Percentiles rank a stretch among this genome's conserved stretches.
Conservation (phyloP, 1,284 basidiomycete genomes). For the Trichosporon asahii region DNA sequence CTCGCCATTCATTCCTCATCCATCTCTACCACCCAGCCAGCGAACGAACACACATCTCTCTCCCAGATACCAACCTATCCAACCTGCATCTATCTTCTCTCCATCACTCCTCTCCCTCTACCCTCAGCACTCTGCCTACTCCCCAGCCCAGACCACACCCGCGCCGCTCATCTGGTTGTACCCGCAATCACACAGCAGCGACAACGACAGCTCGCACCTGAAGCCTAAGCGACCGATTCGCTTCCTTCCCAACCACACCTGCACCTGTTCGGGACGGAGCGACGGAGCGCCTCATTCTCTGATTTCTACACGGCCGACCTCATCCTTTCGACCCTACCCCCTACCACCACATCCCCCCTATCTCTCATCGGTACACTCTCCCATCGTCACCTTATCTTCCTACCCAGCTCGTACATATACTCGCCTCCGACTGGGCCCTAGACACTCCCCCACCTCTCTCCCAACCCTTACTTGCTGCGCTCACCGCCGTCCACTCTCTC, state of each 20-base stretch:
- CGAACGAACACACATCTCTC: neutral
- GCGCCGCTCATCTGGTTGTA: neutral
- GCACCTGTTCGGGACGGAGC: slow-evolving; percentile 7
- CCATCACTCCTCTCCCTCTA: neutral
- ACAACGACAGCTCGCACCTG: neutral
- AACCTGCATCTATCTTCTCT: neutral
- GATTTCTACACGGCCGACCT: neutral
- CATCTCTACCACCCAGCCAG: neutral
- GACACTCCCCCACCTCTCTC: neutral
- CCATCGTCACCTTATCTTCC: neutral
- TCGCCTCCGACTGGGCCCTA: neutral
- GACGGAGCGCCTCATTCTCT: slow-evolving; percentile 5
- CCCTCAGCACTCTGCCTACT: neutral
- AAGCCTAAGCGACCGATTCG: neutral
- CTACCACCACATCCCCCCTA: neutral
- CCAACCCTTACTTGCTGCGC: neutral
- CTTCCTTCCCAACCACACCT: neutral
- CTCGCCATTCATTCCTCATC: slow-evolving; percentile 6
- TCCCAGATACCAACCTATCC: neutral
- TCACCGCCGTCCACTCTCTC: neutral
- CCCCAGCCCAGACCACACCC: neutral
- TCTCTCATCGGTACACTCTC: neutral
- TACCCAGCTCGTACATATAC: neutral
- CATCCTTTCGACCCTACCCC: neutral
- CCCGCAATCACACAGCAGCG: neutral